Evolutionary conservation across 192 early-diverging fungal genomes (phyloP).

Genomic region (Spizellomyces sp.): DNA sequence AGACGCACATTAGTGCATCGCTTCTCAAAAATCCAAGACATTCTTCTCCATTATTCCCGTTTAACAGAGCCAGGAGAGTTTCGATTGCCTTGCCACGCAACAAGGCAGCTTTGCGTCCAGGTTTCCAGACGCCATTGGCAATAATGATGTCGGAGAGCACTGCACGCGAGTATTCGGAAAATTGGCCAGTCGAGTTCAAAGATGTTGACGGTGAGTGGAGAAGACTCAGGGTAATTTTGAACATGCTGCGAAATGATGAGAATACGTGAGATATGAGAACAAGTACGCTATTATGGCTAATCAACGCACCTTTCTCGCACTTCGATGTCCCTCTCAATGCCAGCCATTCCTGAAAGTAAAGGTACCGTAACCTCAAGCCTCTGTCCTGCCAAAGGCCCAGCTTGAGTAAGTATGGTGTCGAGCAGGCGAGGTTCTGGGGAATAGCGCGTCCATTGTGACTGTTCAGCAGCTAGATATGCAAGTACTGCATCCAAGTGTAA

Average conservation of each 20-base stretch:
- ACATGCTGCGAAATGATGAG: slow-evolving; percentile 19
- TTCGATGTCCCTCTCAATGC: slow-evolving; percentile 45
- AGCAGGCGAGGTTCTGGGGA: slow-evolving; percentile 45
- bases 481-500: slow-evolving; percentile 27
- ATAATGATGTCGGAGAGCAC: slow-evolving; percentile 42
- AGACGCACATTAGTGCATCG: neutral
- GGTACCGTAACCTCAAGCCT: slow-evolving; percentile 41
- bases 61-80: slow-evolving; percentile 24
- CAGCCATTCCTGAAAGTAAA: slow-evolving; percentile 29
- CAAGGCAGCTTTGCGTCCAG: slow-evolving; percentile 41
- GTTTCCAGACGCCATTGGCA: slow-evolving; percentile 44
- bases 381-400: slow-evolving; percentile 36
- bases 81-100: slow-evolving; percentile 35
- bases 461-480: neutral
- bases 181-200: slow-evolving; percentile 33
- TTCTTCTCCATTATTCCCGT: neutral
- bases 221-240: slow-evolving; percentile 36
- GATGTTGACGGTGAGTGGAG: slow-evolving; percentile 18
- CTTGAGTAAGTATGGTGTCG: slow-evolving; percentile 31
- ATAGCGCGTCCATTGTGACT: slow-evolving; percentile 45
- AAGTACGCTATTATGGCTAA: neutral
- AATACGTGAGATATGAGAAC: neutral
- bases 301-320: slow-evolving; percentile 42
- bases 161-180: slow-evolving; percentile 24
- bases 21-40: slow-evolving; percentile 14